These are phyloP conservation scores for Neonectria ditissima DNA, from an alignment of 2,329 filamentous ascomycete species.

Conservation along the genomic window DNA sequence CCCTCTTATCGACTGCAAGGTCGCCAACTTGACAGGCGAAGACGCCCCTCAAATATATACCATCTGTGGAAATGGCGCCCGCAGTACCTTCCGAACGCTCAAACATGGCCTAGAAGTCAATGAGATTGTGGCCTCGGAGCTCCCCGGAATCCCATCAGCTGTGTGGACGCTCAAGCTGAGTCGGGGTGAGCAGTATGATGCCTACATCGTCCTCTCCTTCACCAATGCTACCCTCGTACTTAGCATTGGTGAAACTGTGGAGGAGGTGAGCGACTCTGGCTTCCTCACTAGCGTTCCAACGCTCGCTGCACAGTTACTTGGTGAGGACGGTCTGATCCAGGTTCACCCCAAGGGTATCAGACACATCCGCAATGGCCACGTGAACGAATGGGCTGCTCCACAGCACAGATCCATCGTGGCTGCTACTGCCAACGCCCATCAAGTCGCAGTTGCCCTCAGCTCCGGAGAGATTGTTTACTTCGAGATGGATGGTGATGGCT, in stretches of 20 bases:
- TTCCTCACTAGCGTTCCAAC: slow-evolving; percentile 92
- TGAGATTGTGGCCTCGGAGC: slow-evolving; percentile 93
- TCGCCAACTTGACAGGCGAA: slow-evolving; percentile 90
- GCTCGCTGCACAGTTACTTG: slow-evolving; percentile 91
- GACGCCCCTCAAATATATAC: slow-evolving; percentile 98
- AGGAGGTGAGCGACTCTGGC: slow-evolving; percentile 93
- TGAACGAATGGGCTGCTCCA: slow-evolving; percentile 94
- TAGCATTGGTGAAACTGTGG: slow-evolving; percentile 95
- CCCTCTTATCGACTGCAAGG: slow-evolving; percentile 89
- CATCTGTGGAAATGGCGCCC: slow-evolving; percentile 86
- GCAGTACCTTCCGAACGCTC: slow-evolving; percentile 90
- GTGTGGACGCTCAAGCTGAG: slow-evolving; percentile 96
- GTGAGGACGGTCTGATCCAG: slow-evolving; percentile 91
- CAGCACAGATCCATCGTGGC: slow-evolving; percentile 96
- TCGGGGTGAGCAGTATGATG: slow-evolving; percentile 85
- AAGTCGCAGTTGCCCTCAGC: slow-evolving; percentile 93
- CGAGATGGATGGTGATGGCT: slow-evolving; percentile 93
- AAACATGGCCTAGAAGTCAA: slow-evolving; percentile 94
- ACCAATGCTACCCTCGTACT: slow-evolving; percentile 90
- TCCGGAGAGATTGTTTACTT: slow-evolving; percentile 98
- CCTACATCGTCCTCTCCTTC: slow-evolving; percentile 95
- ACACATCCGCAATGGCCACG: slow-evolving; percentile 81
- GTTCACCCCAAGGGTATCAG: slow-evolving; percentile 97
- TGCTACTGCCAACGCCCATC: slow-evolving; percentile 90
- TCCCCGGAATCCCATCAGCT: slow-evolving; percentile 87